A percentile compares a stretch with the other conserved stretches of the same genome.
Conservation (phyloP, 2,329 filamentous ascomycete genomes). For the Phaeosphaeriaceae sp. region DNA sequence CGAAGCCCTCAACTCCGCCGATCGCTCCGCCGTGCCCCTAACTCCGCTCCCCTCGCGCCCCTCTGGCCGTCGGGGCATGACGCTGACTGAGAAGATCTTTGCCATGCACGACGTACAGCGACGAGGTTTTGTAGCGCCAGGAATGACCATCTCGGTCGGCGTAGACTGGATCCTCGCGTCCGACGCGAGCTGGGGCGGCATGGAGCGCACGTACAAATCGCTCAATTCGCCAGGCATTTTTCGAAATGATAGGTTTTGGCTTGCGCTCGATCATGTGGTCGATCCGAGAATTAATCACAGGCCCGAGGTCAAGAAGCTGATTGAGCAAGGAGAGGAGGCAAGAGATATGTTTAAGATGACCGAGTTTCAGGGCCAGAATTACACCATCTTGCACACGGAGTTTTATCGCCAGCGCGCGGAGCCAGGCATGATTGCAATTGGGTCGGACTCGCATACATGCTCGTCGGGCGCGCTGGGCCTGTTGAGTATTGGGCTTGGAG, state of each 20-base stretch:
- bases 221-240: slow-evolving; percentile 54
- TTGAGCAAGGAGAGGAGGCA: slow-evolving; percentile 41
- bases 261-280: slow-evolving; percentile 58
- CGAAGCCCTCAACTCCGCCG: slow-evolving; percentile 38
- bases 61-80: slow-evolving; percentile 42
- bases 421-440: slow-evolving; percentile 54
- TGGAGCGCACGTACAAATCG: slow-evolving; percentile 51
- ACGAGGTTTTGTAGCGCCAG: slow-evolving; percentile 45
- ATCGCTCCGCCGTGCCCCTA: slow-evolving; percentile 12
- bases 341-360: slow-evolving; percentile 54
- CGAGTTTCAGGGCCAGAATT: slow-evolving; percentile 26
- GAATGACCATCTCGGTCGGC: slow-evolving; percentile 51
- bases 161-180: slow-evolving; percentile 58
- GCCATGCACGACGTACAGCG: slow-evolving; percentile 51
- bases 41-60: slow-evolving; percentile 3
- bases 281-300: slow-evolving; percentile 52
- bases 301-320: slow-evolving; percentile 47
- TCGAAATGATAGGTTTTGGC: slow-evolving; percentile 60
- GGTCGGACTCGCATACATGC: slow-evolving; percentile 57
- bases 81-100: slow-evolving; percentile 55
- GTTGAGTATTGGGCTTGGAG: slow-evolving; percentile 56
- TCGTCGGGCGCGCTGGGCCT: slow-evolving; percentile 52
- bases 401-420: slow-evolving; percentile 53
- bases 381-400: slow-evolving; percentile 58
- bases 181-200: slow-evolving; percentile 53